phyloP scores from a whole-genome alignment of 176 grass and related monocot genomes.

The Phragmites australis region DNA sequence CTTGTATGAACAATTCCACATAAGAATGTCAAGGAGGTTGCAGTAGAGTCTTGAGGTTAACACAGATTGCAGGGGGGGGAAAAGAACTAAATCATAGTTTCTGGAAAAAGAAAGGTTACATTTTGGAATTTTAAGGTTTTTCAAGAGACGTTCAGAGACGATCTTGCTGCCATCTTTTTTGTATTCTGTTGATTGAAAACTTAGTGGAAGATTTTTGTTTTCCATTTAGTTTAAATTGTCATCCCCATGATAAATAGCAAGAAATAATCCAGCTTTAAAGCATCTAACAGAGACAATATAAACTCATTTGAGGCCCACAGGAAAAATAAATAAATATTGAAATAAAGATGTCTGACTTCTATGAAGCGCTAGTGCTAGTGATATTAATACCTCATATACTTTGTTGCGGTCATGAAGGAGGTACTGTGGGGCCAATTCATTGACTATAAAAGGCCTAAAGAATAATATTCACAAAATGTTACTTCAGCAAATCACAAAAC shows the following conservation, averaged over 20 bases:
- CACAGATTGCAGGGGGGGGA: background rate
- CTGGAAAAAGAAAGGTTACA: background rate
- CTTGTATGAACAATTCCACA: background rate
- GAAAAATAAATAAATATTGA: background rate
- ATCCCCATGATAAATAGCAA: conserved; percentile 23
- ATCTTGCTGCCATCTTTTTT: conserved; percentile 1
- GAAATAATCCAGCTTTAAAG: conserved; percentile 40
- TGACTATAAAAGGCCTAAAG: conserved; percentile 81
- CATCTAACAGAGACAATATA: conserved; percentile 13
- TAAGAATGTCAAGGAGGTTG: background rate
- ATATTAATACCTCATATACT: conserved; percentile 84
- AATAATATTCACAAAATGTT: conserved; percentile 29
- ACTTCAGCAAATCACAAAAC: background rate
- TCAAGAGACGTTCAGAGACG: background rate
- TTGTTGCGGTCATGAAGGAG: conserved; percentile 92
- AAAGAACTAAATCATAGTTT: too few relatives aligned
- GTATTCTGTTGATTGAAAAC: background rate
- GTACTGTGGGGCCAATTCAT: conserved; percentile 82
- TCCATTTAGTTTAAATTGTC: conserved; percentile 15
- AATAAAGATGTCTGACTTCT: conserved; percentile 17
- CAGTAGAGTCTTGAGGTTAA: background rate
- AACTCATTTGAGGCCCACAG: background rate
- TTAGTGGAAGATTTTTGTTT: conserved; percentile 2
- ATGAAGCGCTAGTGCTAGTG: background rate
- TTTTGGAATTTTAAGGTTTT: conserved; percentile 20